Conservation (phyloP, 306 rosid species). For the Ziziphus jujuba region DNA sequence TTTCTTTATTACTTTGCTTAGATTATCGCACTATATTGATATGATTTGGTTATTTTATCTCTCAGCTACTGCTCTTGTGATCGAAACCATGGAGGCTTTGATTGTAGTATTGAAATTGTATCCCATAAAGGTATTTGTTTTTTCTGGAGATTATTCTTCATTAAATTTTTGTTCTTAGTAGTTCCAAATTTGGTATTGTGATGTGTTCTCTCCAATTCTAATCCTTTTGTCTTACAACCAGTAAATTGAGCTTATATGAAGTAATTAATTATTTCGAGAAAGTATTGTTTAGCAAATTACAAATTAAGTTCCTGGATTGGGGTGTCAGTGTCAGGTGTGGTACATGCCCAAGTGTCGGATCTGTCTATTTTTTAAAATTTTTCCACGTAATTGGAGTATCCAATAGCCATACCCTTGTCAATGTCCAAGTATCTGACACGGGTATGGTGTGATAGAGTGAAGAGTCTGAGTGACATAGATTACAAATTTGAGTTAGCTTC, state of each 20-base stretch:
- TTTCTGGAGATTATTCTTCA: conserved; percentile 11
- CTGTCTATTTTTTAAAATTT: too few species aligned
- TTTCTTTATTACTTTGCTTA: conserved; percentile 3
- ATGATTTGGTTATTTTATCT: conserved; percentile 18
- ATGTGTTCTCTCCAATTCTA: background rate
- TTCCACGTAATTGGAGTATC: too few species aligned
- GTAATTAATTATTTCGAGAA: background rate
- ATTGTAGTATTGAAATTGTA: conserved; percentile 83
- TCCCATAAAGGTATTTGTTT: conserved; percentile 63
- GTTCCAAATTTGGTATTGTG: background rate
- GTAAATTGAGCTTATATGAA: background rate
- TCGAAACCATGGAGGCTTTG: conserved; percentile 94
- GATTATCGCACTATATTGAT: conserved; percentile 6
- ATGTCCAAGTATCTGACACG: too few species aligned
- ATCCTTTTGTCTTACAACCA: background rate
- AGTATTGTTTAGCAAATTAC: too few species aligned
- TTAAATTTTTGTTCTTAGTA: background rate
- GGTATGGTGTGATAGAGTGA: too few species aligned
- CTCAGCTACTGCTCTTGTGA: conserved; percentile 91
- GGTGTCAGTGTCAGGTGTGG: too few species aligned
- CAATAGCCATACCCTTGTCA: too few species aligned
- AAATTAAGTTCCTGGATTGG: too few species aligned
- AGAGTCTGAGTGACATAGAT: too few species aligned
- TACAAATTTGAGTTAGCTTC: too few species aligned
- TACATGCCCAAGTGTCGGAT: too few species aligned